Conservation (phyloP, 2,329 filamentous ascomycete genomes). For the Corynespora cassiicola region DNA sequence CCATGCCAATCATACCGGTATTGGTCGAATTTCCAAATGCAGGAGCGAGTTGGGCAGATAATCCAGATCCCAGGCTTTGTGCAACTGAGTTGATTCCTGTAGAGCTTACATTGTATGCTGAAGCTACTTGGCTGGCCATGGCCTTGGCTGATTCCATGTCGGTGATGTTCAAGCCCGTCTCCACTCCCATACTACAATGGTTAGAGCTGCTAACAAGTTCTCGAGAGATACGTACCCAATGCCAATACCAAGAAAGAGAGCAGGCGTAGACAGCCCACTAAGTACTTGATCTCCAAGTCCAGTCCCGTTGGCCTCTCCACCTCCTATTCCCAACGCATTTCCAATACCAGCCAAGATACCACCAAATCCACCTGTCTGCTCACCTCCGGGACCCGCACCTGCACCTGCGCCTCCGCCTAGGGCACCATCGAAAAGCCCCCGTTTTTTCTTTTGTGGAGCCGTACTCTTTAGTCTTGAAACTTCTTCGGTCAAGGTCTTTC, state of each 20-base stretch:
- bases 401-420: conserved; percentile 3
- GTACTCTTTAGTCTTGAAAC: conserved; percentile 7
- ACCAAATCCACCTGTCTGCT: conserved; percentile 19
- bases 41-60: conserved; percentile 27
- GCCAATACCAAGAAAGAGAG: conserved; percentile 37
- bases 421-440: conserved; percentile 4
- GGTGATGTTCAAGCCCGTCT: conserved; percentile 32
- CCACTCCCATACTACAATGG: conserved; percentile 26
- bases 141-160: conserved; percentile 19
- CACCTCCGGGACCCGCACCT: too few species aligned
- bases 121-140: conserved; percentile 25
- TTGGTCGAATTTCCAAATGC: conserved; percentile 9
- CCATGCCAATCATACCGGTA: conserved; percentile 19
- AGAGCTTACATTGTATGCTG: conserved; percentile 22
- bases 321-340: conserved; percentile 7
- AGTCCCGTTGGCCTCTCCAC: conserved; percentile 1
- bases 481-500: conserved; percentile 20
- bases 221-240: conserved; percentile 23
- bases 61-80: conserved; percentile 32
- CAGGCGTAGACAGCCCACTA: conserved; percentile 27
- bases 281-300: conserved; percentile 5
- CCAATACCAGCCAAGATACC: conserved; percentile 19
- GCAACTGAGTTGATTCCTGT: conserved; percentile 32
- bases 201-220: conserved; percentile 1
- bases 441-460: conserved; percentile 9